Evolutionary conservation across 73 alveolate species (phyloP).

Genomic region (Paramecium octaurelia): DNA sequence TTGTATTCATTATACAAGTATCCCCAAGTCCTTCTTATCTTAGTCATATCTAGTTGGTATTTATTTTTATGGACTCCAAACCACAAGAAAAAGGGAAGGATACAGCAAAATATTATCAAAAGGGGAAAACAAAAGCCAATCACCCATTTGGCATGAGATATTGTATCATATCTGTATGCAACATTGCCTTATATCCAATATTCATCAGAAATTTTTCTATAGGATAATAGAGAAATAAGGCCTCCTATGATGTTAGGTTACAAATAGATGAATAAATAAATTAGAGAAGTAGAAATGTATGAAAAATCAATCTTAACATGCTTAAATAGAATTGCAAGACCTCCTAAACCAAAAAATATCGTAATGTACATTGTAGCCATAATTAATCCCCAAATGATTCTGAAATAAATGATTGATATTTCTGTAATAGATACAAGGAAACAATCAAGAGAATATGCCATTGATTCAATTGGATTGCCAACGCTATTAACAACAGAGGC

Average conservation of each 20-base stretch:
- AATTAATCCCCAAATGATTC: not conserved
- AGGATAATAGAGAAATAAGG: not conserved
- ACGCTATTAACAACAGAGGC: not conserved
- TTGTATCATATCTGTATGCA: not conserved
- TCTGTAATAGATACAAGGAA: not conserved
- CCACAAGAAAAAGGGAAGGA: not conserved
- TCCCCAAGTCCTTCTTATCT: not conserved
- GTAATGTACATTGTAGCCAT: not conserved
- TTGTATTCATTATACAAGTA: not conserved
- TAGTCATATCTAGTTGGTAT: not conserved
- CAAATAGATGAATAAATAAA: not conserved
- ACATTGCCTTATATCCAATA: slow-evolving; percentile 1
- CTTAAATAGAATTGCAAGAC: not conserved
- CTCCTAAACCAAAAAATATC: not conserved
- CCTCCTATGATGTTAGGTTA: not conserved
- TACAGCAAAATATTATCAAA: not conserved
- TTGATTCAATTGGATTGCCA: not conserved
- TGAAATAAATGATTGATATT: not conserved
- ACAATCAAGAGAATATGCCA: slow-evolving; percentile 10
- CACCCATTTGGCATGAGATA: not conserved
- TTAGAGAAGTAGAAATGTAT: not conserved
- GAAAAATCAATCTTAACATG: not conserved
- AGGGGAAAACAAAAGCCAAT: not conserved
- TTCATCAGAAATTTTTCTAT: not conserved
- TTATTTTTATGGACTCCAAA: not conserved